Base-by-base conservation (phyloP, 495 filamentous ascomycete species). In the Penicillium alfredii region DNA sequence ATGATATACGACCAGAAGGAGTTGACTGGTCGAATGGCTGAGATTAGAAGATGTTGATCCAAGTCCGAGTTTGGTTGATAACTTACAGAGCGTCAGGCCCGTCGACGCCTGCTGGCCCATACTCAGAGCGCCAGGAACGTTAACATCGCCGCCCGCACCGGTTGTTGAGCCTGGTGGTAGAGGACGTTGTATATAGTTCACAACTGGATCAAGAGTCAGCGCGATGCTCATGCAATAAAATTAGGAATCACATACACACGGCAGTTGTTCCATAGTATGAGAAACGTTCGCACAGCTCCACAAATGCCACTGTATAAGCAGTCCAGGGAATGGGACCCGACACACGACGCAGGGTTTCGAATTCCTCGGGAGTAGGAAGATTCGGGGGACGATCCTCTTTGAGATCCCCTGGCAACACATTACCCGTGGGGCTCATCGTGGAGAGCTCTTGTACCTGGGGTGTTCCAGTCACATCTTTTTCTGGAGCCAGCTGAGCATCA, bases 221-320 rank as follows among this genome's bases (percentile, higher is more conserved):
- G 10, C 8, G 30, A 14, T 26, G 16, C 11, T 3, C 10, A 8
- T n/a, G 10, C n/a, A 4, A 36, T 8, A 6, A 15, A 7, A 3
- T 5, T n/a, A n/a, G 9, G 4, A n/a, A n/a, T 1, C n/a, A 60
- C 72, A 43, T 67, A 81, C 77, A 83, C 30, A 87, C 79, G 24
- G 76, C 78, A 13, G 75, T 82, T 9, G 80, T 83, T 35, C 84
- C 84, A 53, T 87, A 87, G 66, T n/a, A n/a, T n/a, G n/a, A n/a
- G n/a, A n/a, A n/a, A n/a, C n/a, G n/a, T n/a, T n/a, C n/a, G n/a
- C n/a, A n/a, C n/a, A n/a, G n/a, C n/a, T n/a, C n/a, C n/a, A n/a
- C n/a, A n/a, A n/a, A n/a, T n/a, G n/a, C n/a, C n/a, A n/a, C n/a
- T n/a, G n/a, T n/a, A 49, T 77, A 88, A 6, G 72, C 70, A 9